A percentile compares a stretch with the other conserved stretches of the same genome.
Conservation (phyloP, 257 asterid species). For the Scutellaria barbata region DNA sequence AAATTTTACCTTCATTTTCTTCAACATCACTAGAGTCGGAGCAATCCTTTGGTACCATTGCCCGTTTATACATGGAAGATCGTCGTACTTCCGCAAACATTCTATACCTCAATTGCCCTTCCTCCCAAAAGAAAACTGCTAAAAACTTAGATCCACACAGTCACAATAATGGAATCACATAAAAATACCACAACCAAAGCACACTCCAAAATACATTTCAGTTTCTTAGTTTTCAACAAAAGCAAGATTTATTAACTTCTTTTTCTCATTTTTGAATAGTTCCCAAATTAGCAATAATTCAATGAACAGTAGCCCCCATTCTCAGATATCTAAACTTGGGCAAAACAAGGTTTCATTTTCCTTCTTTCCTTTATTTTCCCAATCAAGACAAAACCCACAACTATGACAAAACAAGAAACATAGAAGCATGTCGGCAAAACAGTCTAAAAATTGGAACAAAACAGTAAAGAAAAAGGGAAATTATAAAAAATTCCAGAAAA, state of each 20-base stretch:
- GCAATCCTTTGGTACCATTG: slow-evolving; percentile 55
- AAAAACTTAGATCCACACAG: slow-evolving; percentile 28
- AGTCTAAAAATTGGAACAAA: neutral
- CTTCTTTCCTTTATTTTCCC: neutral
- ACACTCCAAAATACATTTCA: slow-evolving; percentile 1
- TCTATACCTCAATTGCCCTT: slow-evolving; percentile 34
- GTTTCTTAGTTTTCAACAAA: neutral
- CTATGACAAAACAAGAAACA: neutral
- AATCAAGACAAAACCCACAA: neutral
- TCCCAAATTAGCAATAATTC: neutral
- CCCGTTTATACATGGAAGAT: slow-evolving; percentile 63
- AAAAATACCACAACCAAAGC: slow-evolving; percentile 9
- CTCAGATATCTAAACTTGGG: neutral
- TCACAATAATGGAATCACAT: slow-evolving; percentile 11
- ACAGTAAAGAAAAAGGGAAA: neutral
- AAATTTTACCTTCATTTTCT: slow-evolving; percentile 52
- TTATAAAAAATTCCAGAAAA: neutral
- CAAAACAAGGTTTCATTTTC: neutral
- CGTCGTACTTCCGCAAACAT: slow-evolving; percentile 52
- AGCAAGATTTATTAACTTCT: neutral
- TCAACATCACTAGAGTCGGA: slow-evolving; percentile 50
- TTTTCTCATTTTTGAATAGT: neutral
- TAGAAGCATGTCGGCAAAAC: neutral
- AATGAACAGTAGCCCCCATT: neutral
- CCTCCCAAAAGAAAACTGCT: slow-evolving; percentile 33